Base-by-base conservation (phyloP, 2,329 filamentous ascomycete species). In the Neocucurbitaria cava region DNA sequence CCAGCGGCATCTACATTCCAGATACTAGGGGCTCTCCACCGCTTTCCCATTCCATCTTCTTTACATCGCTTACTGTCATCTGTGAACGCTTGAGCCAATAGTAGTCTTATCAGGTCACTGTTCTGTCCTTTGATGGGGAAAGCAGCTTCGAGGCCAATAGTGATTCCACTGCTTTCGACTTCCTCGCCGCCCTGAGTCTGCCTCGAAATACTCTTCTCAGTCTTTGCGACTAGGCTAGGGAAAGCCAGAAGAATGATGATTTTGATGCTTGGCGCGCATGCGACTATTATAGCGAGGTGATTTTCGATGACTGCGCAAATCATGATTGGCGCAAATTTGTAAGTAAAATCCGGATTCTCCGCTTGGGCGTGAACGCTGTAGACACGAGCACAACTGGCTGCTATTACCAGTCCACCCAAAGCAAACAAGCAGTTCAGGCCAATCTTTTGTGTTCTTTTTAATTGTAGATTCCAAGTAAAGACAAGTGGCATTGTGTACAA, bases 401-500 rank as follows among this genome's bases (percentile, higher is more conserved):
- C 64, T 13, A 75, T 55, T 4, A 75, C 72, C 5, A 76, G 45
- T 21, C 65, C 65, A 5, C 73, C 73, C 17, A 76, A 48, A 0
- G 58, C 69, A 50, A 75, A 76, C 24, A 76, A 54, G 17, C 62
- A 54, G 40, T 72, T 73, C 28, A 78, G 62, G 6, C 71, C 76
- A 10, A 75, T 59, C 46, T 69, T 65, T 43, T 76, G 72, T 8
- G 64, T 48, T 30, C 65, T 56, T 8, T 67, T 61, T 2, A 76
- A 56, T 30, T 73, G 68, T 5, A 78, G 60, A 8, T 71, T 65
- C 68, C 73, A 71, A 4, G 76, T 73, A 44, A 76, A 76, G 2
- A 74, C 58, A 8, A 78, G 66, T 0, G 77, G 76, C 59, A 78
- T 70, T 21, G 66, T 59, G 50, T 78, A 75, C 13, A 78, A 66